Evolutionary conservation across 2,329 filamentous ascomycete species (phyloP).

Genomic region (Colletotrichum salicis): DNA sequence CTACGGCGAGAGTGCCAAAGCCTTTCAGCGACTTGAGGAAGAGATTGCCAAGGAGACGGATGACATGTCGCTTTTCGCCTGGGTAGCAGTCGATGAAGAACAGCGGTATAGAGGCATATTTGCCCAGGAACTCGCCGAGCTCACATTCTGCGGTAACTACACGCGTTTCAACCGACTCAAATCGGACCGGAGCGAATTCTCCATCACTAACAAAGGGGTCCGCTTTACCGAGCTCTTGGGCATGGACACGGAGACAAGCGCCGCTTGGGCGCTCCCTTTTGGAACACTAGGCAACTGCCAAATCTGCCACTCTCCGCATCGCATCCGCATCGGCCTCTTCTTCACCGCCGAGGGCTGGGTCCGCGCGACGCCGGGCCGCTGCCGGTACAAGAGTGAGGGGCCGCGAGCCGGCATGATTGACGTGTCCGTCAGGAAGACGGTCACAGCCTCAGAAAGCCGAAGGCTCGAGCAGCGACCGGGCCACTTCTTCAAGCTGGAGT

Average conservation of each 20-base stretch:
- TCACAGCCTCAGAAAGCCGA: too few relatives aligned
- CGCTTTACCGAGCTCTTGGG: neutral
- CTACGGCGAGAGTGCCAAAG: constrained; percentile 42
- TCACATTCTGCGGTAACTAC: neutral
- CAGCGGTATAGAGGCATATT: constrained; percentile 10
- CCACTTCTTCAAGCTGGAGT: too few relatives aligned
- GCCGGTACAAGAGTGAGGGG: too few relatives aligned
- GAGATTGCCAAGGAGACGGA: neutral
- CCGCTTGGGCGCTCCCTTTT: too few relatives aligned
- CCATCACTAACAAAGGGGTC: constrained; percentile 19
- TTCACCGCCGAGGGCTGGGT: constrained; percentile 2
- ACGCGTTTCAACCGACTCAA: neutral
- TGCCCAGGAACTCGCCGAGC: constrained; percentile 1
- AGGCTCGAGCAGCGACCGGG: too few relatives aligned
- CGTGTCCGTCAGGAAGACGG: too few relatives aligned
- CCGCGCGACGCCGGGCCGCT: neutral
- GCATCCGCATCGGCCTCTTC: neutral
- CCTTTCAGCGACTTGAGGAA: constrained; percentile 39
- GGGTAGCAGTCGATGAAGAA: neutral
- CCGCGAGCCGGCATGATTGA: fast-evolving
- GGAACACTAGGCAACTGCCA: neutral
- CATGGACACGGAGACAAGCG: neutral
- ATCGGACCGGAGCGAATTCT: neutral
- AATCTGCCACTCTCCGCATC: neutral
- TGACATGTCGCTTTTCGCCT: constrained; percentile 23